Evolutionary conservation across 2,329 filamentous ascomycete species (phyloP).

Genomic region (Xylariales sp.): DNA sequence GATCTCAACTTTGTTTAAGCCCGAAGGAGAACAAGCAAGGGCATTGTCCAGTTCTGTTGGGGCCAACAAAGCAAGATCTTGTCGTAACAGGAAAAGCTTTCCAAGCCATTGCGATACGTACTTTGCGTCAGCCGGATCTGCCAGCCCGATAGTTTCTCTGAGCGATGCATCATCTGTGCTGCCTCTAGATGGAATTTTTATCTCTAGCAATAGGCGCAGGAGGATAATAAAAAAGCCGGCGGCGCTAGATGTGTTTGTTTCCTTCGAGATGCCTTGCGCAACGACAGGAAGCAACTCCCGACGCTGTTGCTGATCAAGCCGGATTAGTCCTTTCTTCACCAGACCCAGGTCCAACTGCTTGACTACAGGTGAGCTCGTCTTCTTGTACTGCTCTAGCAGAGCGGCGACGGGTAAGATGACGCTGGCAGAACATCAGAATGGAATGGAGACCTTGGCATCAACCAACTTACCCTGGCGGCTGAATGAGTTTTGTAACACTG

Average conservation of each 20-base stretch:
- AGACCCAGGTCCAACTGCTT: constrained; percentile 86
- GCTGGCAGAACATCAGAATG: constrained; percentile 27
- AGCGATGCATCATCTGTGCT: constrained; percentile 72
- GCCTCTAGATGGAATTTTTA: constrained; percentile 69
- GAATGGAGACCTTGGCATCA: constrained; percentile 7
- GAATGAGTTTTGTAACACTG: constrained; percentile 50
- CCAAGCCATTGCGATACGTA: constrained; percentile 74
- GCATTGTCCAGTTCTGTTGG: constrained; percentile 23
- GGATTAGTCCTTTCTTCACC: constrained; percentile 71
- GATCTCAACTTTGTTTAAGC: constrained; percentile 61
- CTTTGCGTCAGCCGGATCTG: constrained; percentile 61
- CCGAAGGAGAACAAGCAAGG: constrained; percentile 37
- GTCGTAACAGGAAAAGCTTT: constrained; percentile 68
- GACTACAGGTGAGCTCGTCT: constrained; percentile 66
- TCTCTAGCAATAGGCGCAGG: constrained; percentile 67
- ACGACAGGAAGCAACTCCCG: constrained; percentile 68
- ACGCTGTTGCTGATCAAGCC: constrained; percentile 53
- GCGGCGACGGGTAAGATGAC: constrained; percentile 80
- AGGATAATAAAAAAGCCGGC: constrained; percentile 77
- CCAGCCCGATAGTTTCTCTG: constrained; percentile 61
- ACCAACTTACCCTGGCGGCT: constrained; percentile 43
- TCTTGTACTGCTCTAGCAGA: constrained; percentile 85
- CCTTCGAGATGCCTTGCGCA: constrained; percentile 60
- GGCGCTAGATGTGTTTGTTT: constrained; percentile 43
- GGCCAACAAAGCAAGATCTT: constrained; percentile 31